Conservation (phyloP, 2,329 filamentous ascomycete genomes). For the Neonectria hederae region DNA sequence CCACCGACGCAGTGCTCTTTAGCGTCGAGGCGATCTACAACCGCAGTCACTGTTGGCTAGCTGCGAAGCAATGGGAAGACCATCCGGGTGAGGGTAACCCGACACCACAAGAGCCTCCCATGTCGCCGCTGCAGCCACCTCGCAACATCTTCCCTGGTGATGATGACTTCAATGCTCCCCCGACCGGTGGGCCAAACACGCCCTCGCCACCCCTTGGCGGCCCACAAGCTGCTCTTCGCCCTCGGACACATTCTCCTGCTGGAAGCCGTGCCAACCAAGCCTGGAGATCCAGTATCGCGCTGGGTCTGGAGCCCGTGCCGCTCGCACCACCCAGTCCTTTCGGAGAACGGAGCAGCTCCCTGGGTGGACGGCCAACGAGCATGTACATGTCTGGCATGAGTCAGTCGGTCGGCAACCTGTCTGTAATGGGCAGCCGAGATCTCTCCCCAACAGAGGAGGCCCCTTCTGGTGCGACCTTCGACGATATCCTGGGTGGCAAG, state of each 20-base stretch:
- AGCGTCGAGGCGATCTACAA: constrained; percentile 70
- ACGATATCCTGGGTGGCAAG: constrained; percentile 57
- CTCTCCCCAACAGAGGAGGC: constrained; percentile 35
- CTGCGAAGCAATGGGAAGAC: constrained; percentile 61
- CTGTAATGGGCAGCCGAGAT: constrained; percentile 35
- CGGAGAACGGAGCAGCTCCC: constrained; percentile 50
- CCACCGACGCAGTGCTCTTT: constrained; percentile 68
- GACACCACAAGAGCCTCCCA: constrained; percentile 43
- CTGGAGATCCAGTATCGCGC: constrained; percentile 54
- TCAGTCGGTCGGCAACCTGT: constrained; percentile 50
- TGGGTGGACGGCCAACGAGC: constrained; percentile 46
- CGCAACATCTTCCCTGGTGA: constrained; percentile 47
- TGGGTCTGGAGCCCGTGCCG: constrained; percentile 56
- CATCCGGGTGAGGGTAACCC: constrained; percentile 39
- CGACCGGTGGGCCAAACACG: constrained; percentile 38
- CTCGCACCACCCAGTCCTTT: constrained; percentile 48
- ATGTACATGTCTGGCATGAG: constrained; percentile 45
- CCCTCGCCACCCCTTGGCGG: constrained; percentile 42
- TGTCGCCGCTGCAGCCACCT: constrained; percentile 53
- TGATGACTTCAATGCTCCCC: constrained; percentile 41
- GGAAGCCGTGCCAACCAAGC: constrained; percentile 47
- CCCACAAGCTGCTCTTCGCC: constrained; percentile 48
- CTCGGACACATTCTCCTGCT: constrained; percentile 52
- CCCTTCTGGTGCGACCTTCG: constrained; percentile 55
- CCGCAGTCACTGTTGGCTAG: constrained; percentile 66